A percentile compares a stretch with the other conserved stretches of the same genome.
Conservation (phyloP, 2,329 filamentous ascomycete genomes). For the Basipetospora chlamydospora region DNA sequence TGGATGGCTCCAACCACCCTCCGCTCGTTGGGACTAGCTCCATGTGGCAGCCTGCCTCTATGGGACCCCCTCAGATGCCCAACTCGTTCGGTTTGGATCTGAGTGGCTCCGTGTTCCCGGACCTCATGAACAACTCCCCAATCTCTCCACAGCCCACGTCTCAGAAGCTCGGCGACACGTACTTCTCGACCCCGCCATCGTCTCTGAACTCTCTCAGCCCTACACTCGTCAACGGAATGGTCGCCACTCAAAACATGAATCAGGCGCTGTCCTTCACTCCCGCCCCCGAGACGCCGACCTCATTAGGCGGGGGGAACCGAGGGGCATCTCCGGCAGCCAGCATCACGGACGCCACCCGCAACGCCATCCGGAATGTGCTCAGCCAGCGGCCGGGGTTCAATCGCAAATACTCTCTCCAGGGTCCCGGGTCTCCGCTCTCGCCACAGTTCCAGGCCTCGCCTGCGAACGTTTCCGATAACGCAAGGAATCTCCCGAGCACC, state of each 20-base stretch:
- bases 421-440: slow-evolving; percentile 38
- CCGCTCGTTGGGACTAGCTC: slow-evolving; percentile 36
- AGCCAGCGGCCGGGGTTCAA: slow-evolving; percentile 40
- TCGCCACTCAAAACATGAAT: slow-evolving; percentile 41
- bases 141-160: slow-evolving; percentile 62
- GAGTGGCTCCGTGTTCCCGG: slow-evolving; percentile 59
- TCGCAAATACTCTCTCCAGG: slow-evolving; percentile 50
- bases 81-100: slow-evolving; percentile 65
- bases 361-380: slow-evolving; percentile 44
- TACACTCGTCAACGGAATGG: slow-evolving; percentile 52
- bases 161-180: slow-evolving; percentile 58
- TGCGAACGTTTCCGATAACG: slow-evolving; percentile 34
- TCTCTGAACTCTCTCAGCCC: slow-evolving; percentile 61
- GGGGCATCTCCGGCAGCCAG: slow-evolving; percentile 45
- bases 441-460: slow-evolving; percentile 32
- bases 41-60: slow-evolving; percentile 57
- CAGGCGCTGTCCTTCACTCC: slow-evolving; percentile 47
- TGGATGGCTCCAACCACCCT: slow-evolving; percentile 62
- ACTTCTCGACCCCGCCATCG: slow-evolving; percentile 65
- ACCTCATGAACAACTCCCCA: slow-evolving; percentile 56
- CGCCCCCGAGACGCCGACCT: slow-evolving; percentile 60
- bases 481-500: slow-evolving; percentile 58
- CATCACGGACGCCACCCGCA: slow-evolving; percentile 50
- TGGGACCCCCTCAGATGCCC: slow-evolving; percentile 52
- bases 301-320: slow-evolving; percentile 50